phyloP scores from a whole-genome alignment of 768 basidiomycete species.

The Tephrocybe sp. region DNA sequence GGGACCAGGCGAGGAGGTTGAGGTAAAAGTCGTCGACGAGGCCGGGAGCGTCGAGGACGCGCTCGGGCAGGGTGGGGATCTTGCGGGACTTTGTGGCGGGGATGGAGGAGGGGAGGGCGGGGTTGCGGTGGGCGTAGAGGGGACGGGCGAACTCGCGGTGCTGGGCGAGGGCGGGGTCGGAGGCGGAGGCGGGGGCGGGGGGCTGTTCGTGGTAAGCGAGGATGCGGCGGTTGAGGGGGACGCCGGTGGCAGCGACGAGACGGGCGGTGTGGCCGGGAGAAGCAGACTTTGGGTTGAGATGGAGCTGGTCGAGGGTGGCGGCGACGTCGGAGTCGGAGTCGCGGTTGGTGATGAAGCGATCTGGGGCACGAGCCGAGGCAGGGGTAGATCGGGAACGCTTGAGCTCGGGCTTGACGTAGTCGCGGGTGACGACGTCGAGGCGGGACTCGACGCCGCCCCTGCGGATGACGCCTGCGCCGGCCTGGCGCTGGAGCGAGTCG shows the following conservation, averaged over 20 bases:
- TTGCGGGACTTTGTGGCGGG: conserved; percentile 71
- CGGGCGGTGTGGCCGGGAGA: conserved; percentile 82
- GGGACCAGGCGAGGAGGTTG: conserved; percentile 90
- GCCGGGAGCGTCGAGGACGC: conserved; percentile 95
- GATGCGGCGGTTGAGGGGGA: conserved; percentile 78
- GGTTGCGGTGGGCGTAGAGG: conserved; percentile 66
- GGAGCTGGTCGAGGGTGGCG: conserved; percentile 64
- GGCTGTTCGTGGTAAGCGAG: conserved; percentile 89
- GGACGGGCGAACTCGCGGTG: conserved; percentile 80
- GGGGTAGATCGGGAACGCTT: conserved; percentile 79
- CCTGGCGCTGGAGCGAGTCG: conserved; percentile 60
- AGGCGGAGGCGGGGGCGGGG: conserved; percentile 64
- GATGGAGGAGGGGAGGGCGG: conserved; percentile 62
- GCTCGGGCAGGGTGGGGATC: conserved; percentile 84
- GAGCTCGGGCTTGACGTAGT: conserved; percentile 66
- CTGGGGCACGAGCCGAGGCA: conserved; percentile 55
- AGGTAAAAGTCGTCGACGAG: conserved; percentile 96
- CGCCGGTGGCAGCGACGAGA: conserved; percentile 72
- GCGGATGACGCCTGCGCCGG: conserved; percentile 66
- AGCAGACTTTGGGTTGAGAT: conserved; percentile 53
- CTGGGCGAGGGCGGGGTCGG: conserved; percentile 70
- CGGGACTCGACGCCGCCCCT: conserved; percentile 78
- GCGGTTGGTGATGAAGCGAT: conserved; percentile 71
- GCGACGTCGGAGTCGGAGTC: conserved; percentile 53
- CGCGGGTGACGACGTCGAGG: conserved; percentile 73